Percentiles rank a stretch among this genome's conserved stretches.
These are phyloP conservation scores for Euphorbia tirucalli DNA, from an alignment of 345 rosid genomes.

Conservation along the genomic window DNA sequence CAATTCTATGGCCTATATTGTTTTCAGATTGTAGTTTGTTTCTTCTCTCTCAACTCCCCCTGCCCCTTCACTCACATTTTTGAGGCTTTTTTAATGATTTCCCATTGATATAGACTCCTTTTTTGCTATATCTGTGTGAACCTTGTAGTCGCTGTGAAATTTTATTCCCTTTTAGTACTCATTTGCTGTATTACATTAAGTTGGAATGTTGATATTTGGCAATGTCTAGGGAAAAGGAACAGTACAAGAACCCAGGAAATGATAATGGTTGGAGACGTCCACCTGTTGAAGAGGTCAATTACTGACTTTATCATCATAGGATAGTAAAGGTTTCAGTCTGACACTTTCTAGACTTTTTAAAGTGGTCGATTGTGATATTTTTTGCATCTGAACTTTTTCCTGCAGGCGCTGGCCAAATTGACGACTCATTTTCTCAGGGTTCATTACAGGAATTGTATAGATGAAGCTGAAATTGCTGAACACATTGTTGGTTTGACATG, in stretches of 20 bases:
- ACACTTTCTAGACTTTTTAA: not conserved
- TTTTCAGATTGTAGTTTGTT: not conserved
- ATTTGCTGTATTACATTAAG: not conserved
- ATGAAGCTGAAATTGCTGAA: slow-evolving; percentile 94
- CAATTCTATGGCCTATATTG: not conserved
- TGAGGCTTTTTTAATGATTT: not conserved
- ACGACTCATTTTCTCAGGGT: slow-evolving; percentile 64
- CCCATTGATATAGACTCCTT: not conserved
- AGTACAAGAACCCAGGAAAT: slow-evolving; percentile 62
- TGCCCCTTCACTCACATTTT: not conserved
- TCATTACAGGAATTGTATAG: slow-evolving; percentile 79
- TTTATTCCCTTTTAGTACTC: not conserved
- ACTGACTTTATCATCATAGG: slow-evolving; percentile 9
- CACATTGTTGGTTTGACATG: slow-evolving; percentile 79
- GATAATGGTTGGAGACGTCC: slow-evolving; percentile 62
- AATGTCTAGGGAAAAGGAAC: slow-evolving; percentile 70
- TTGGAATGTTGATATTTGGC: slow-evolving; percentile 12
- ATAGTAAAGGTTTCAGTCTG: slow-evolving; percentile 6
- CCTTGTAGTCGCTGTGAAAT: not conserved
- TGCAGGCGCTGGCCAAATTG: slow-evolving; percentile 69
- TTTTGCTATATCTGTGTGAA: not conserved
- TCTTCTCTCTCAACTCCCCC: not conserved
- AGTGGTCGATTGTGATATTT: not conserved
- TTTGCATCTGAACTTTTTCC: slow-evolving; percentile 15
- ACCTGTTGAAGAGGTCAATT: slow-evolving; percentile 78